Conservation (phyloP, 306 rosid species). For the Canavalia ensiformis region DNA sequence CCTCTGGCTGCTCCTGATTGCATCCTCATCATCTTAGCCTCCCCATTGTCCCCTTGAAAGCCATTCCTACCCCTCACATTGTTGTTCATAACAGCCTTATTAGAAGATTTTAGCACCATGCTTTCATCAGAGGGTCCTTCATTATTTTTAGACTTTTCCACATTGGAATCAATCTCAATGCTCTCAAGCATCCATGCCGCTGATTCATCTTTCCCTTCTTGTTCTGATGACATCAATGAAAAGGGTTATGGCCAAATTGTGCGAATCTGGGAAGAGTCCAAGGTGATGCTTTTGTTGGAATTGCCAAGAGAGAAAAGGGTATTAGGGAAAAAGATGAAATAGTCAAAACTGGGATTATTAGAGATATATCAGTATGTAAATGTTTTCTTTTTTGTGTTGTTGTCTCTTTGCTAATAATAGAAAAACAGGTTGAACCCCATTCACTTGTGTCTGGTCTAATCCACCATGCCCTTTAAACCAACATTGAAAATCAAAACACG, state of each 20-base stretch:
- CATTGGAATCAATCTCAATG: conserved; percentile 62
- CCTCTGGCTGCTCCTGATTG: conserved; percentile 73
- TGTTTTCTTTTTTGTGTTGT: not conserved
- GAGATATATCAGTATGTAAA: conserved; percentile 27
- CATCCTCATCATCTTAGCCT: conserved; percentile 43
- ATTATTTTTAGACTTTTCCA: conserved; percentile 44
- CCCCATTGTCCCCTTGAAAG: conserved; percentile 12
- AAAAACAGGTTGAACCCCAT: not conserved
- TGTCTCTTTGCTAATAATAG: conserved; percentile 39
- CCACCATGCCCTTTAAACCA: not conserved
- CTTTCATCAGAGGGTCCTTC: not conserved
- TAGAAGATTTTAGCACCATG: conserved; percentile 30
- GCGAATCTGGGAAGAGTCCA: conserved; percentile 27
- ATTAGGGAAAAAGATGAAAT: conserved; percentile 43
- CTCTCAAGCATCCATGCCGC: conserved; percentile 64
- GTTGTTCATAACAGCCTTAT: conserved; percentile 19
- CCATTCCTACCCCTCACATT: conserved; percentile 51
- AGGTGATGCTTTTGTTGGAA: conserved; percentile 30
- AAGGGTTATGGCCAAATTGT: not conserved
- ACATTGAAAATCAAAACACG: not conserved
- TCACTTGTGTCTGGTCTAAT: conserved; percentile 28
- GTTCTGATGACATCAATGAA: conserved; percentile 55
- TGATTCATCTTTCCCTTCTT: conserved; percentile 48
- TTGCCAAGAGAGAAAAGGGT: conserved; percentile 22
- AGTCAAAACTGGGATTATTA: conserved; percentile 24